These are phyloP conservation scores for Chloris gayana DNA, from an alignment of 176 grass and related monocot species.

Conservation along the genomic window DNA sequence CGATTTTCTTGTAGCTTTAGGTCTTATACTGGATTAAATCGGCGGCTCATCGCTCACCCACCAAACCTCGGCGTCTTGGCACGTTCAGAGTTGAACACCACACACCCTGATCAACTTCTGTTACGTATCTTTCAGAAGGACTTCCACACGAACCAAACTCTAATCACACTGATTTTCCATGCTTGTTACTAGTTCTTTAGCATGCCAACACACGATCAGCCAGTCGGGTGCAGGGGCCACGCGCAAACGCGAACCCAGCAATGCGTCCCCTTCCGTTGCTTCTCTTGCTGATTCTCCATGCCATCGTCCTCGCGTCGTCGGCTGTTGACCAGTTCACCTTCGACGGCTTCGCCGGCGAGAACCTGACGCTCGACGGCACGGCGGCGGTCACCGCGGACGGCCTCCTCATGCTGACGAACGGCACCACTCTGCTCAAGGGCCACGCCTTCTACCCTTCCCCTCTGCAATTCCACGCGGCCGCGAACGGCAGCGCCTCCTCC, in stretches of 20 bases:
- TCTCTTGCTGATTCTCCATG: constrained; percentile 31
- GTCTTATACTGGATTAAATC: too few species aligned
- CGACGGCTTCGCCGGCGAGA: constrained; percentile 39
- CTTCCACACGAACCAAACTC: background rate
- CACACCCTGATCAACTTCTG: background rate
- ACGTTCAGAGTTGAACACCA: background rate
- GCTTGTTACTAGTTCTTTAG: background rate
- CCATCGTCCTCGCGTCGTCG: background rate
- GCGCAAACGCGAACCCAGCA: background rate
- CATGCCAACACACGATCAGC: background rate
- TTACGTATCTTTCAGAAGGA: background rate
- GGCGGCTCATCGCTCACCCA: background rate
- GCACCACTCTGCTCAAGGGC: constrained; percentile 49
- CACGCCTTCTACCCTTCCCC: constrained; percentile 53
- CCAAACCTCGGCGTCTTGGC: background rate
- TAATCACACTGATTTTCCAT: background rate
- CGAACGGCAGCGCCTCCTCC: too few species aligned
- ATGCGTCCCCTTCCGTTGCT: constrained; percentile 16
- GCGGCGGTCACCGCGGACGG: constrained; percentile 40
- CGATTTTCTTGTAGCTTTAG: too few species aligned
- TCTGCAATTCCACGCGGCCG: background rate
- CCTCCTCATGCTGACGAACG: constrained; percentile 55
- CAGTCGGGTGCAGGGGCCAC: background rate
- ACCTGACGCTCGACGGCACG: constrained; percentile 47
- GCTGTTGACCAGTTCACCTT: constrained; percentile 42